These are phyloP conservation scores for Komagataella populi DNA, from an alignment of 805 yeast genomes.

Conservation along the genomic window DNA sequence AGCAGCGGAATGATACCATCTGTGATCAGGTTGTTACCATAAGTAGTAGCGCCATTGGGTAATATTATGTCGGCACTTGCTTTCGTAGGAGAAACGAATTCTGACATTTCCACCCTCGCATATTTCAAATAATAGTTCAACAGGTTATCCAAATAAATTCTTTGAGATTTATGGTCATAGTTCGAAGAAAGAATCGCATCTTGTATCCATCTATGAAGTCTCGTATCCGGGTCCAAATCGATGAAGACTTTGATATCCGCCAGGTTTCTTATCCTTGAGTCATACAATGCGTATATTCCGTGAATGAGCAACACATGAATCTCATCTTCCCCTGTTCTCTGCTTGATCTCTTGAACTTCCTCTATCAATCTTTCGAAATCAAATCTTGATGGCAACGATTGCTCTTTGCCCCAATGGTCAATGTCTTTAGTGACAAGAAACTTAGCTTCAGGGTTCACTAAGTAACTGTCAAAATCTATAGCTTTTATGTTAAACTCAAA, in stretches of 20 bases:
- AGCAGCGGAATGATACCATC: constrained; percentile 33
- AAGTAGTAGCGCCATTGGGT: constrained; percentile 53
- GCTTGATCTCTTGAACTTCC: constrained; percentile 4
- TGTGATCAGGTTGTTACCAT: constrained; percentile 44
- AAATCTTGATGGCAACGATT: constrained; percentile 25
- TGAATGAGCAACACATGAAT: constrained; percentile 36
- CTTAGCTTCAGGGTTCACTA: constrained; percentile 3
- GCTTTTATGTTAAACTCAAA: neutral
- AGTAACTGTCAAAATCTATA: neutral
- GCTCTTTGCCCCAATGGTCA: constrained; percentile 2
- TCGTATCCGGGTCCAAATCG: constrained; percentile 74
- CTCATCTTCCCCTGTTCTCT: constrained; percentile 3
- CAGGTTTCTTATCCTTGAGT: constrained; percentile 35
- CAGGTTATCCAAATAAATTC: constrained; percentile 17
- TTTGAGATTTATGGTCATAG: constrained; percentile 2
- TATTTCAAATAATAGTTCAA: constrained; percentile 34
- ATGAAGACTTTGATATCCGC: constrained; percentile 62
- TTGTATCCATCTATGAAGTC: constrained; percentile 69
- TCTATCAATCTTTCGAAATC: constrained; percentile 17
- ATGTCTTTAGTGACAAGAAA: constrained; percentile 12
- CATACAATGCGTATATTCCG: constrained; percentile 73
- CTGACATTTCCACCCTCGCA: constrained; percentile 54
- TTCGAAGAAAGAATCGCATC: constrained; percentile 11
- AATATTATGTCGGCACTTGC: constrained; percentile 62
- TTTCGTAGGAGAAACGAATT: constrained; percentile 55